These are phyloP conservation scores for Aschersonia sp. DNA, from an alignment of 2,329 filamentous ascomycete genomes.

Conservation along the genomic window DNA sequence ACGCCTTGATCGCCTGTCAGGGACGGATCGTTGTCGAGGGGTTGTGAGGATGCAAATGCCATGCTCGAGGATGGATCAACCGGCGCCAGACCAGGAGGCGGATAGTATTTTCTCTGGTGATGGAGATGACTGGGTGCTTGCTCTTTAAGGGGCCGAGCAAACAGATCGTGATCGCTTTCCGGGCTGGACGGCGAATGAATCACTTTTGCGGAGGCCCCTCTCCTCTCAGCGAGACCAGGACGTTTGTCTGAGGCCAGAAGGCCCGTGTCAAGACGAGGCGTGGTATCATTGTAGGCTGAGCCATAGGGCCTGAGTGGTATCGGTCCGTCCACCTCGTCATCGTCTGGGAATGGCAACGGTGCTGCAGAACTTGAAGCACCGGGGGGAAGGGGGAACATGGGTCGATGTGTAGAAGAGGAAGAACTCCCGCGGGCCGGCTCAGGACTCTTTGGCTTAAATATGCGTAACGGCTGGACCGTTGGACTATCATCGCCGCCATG, in stretches of 20 bases:
- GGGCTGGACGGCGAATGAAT: constrained; percentile 72
- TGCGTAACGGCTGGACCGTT: constrained; percentile 70
- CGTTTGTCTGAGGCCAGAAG: constrained; percentile 13
- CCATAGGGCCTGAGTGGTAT: constrained; percentile 29
- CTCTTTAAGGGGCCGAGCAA: constrained; percentile 48
- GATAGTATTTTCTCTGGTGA: constrained; percentile 46
- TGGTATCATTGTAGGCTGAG: constrained; percentile 32
- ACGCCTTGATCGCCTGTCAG: constrained; percentile 32
- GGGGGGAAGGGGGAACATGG: constrained; percentile 48
- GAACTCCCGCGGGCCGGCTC: constrained; percentile 31
- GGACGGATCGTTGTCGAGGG: constrained; percentile 7
- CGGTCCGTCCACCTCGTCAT: constrained; percentile 40
- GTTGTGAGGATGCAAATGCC: constrained; percentile 7
- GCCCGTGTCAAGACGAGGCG: constrained; percentile 39
- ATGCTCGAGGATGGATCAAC: constrained; percentile 17
- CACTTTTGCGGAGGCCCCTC: constrained; percentile 69
- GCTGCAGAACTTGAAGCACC: constrained; percentile 57
- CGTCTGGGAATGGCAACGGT: constrained; percentile 58
- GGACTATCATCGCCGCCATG: constrained; percentile 51
- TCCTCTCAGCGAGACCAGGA: constrained; percentile 47
- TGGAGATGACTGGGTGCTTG: constrained; percentile 18
- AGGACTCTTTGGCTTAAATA: constrained; percentile 64
- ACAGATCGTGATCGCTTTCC: constrained; percentile 63
- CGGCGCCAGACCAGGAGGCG: constrained; percentile 32
- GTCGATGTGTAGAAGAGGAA: constrained; percentile 30